Evolutionary conservation across 441 rosid species (phyloP).

Genomic region (Pelargonium myrrhifolium): DNA sequence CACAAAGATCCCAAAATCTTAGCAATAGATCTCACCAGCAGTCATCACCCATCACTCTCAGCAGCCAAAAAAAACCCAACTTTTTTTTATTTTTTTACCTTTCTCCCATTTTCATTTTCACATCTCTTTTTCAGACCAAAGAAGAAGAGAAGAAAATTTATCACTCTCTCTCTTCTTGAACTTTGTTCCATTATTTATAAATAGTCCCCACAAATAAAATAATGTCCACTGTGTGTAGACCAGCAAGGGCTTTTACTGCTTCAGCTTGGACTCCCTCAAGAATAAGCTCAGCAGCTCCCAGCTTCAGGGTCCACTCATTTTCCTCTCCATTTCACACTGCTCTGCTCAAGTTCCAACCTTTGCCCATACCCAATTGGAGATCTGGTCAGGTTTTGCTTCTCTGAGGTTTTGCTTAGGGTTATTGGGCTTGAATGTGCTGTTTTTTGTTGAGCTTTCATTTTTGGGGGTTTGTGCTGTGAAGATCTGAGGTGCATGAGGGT

Average conservation of each 20-base stretch:
- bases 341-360: constrained; percentile 2
- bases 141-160: neutral
- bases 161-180: neutral
- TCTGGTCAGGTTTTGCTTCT: neutral
- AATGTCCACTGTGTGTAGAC: too few relatives aligned
- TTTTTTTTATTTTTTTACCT: neutral
- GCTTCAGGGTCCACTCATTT: neutral
- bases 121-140: too few relatives aligned
- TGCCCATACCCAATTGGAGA: constrained; percentile 2
- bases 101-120: neutral
- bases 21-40: neutral
- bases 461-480: constrained; percentile 31
- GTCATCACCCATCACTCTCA: neutral
- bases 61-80: constrained; percentile 2
- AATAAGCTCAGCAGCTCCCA: neutral
- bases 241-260: too few relatives aligned
- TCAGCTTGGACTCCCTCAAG: neutral
- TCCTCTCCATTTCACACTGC: neutral
- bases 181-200: neutral
- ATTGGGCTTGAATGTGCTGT: constrained; percentile 1
- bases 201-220: too few relatives aligned
- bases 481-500: constrained; percentile 55
- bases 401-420: neutral
- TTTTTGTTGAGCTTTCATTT: neutral
- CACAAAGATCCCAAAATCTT: constrained; percentile 1